phyloP scores from a whole-genome alignment of 495 filamentous ascomycete species.

The Daldinia vernicosa region DNA sequence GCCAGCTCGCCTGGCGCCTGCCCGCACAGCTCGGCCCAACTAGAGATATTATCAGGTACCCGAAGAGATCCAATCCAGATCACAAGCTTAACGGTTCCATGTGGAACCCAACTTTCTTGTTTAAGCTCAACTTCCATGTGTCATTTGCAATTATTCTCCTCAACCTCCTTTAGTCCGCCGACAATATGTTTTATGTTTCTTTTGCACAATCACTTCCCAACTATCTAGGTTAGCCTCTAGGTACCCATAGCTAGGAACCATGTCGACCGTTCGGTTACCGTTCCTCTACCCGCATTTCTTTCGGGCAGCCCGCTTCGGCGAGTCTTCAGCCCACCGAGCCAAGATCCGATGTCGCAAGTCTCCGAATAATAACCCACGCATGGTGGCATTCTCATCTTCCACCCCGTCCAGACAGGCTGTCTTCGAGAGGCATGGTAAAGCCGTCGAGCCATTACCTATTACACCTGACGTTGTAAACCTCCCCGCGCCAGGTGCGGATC shows the following conservation, averaged over 20 bases:
- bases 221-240: no score
- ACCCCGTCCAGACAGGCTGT: slow-evolving; percentile 45
- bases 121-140: slow-evolving; percentile 17
- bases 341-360: slow-evolving; percentile 53
- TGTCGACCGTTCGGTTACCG: slow-evolving; percentile 73
- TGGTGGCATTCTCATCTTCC: slow-evolving; percentile 47
- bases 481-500: slow-evolving; percentile 36
- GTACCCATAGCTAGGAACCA: slow-evolving; percentile 47
- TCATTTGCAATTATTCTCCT: slow-evolving; percentile 5
- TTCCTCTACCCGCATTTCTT: slow-evolving; percentile 81
- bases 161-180: slow-evolving; percentile 16
- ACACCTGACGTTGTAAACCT: slow-evolving; percentile 35
- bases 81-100: slow-evolving; percentile 23
- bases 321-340: slow-evolving; percentile 52
- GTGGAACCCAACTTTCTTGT: slow-evolving; percentile 19
- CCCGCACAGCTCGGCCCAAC: slow-evolving; percentile 6
- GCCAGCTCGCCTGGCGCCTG: neutral
- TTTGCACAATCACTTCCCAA: slow-evolving; percentile 16
- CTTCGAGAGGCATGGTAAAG: slow-evolving; percentile 68
- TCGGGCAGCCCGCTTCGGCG: slow-evolving; percentile 51
- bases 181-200: slow-evolving; percentile 40
- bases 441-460: slow-evolving; percentile 63
- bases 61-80: slow-evolving; percentile 3
- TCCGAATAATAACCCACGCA: slow-evolving; percentile 46
- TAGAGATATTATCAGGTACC: slow-evolving; percentile 1